Evolutionary conservation across 352 stramenopile species (phyloP).

Genomic region (Globisporangium cederbergense): DNA sequence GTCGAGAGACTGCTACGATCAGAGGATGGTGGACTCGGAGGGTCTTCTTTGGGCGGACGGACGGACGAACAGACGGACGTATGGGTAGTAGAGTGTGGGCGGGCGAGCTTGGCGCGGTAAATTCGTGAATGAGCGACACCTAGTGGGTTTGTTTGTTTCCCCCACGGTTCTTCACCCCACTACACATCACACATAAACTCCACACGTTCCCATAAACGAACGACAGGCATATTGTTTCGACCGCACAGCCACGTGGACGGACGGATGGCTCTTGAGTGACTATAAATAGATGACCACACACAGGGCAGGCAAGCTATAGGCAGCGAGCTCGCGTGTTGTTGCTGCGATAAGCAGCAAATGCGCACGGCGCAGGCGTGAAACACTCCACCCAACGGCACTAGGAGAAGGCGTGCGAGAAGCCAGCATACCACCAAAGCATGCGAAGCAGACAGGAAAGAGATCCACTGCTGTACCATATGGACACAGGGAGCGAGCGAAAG

Average conservation of each 20-base stretch:
- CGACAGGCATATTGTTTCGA: background rate
- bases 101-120: background rate
- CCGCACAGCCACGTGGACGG: background rate
- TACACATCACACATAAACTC: no score
- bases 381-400: background rate
- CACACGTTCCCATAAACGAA: background rate
- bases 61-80: background rate
- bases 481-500: background rate
- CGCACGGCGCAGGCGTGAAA: background rate
- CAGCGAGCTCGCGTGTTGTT: background rate
- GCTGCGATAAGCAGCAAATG: background rate
- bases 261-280: background rate
- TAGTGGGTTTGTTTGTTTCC: background rate
- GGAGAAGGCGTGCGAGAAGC: background rate
- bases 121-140: background rate
- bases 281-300: background rate
- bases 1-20: background rate
- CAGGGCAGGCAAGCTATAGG: background rate
- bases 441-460: background rate
- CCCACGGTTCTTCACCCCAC: background rate
- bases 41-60: background rate
- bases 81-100: no score
- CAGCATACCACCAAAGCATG: background rate
- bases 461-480: background rate
- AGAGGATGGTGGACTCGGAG: background rate